Conservation (phyloP, 2,329 filamentous ascomycete species). For the Colletotrichum caudatum region DNA sequence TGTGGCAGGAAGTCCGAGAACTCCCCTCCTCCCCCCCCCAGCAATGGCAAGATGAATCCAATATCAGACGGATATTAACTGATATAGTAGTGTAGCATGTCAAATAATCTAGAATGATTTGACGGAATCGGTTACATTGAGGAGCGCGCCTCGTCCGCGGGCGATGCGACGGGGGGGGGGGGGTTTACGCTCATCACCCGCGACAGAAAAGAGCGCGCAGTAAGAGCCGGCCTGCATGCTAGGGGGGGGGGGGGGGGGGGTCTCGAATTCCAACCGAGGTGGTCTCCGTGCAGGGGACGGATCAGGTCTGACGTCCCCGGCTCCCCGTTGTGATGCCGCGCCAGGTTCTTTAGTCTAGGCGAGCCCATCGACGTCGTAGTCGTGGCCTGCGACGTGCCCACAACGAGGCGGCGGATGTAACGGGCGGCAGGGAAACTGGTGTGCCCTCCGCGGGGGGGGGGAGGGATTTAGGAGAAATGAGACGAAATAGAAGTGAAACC, state of each 20-base stretch:
- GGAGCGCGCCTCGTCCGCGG: not conserved
- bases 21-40: no score
- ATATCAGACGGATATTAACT: not conserved
- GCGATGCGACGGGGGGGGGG: no score
- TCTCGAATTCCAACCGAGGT: not conserved
- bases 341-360: not conserved
- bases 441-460: not conserved
- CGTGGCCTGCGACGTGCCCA: not conserved
- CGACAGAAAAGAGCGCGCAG: not conserved
- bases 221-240: not conserved
- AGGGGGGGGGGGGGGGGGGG: no score
- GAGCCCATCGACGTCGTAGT: not conserved
- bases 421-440: slow-evolving; percentile 3
- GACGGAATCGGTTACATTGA: not conserved
- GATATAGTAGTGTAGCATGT: not conserved
- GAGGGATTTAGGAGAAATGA: not conserved
- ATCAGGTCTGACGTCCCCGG: not conserved
- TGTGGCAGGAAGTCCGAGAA: no score
- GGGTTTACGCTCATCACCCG: no score
- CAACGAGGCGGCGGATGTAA: not conserved
- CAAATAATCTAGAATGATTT: not conserved
- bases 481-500: slow-evolving; percentile 13
- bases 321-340: not conserved
- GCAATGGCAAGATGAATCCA: not conserved
- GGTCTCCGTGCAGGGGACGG: not conserved